Evolutionary conservation across 306 rosid genomes (phyloP), one percentile per base, ranked within the genome.

Genomic region (Oemleria cerasiformis): DNA sequence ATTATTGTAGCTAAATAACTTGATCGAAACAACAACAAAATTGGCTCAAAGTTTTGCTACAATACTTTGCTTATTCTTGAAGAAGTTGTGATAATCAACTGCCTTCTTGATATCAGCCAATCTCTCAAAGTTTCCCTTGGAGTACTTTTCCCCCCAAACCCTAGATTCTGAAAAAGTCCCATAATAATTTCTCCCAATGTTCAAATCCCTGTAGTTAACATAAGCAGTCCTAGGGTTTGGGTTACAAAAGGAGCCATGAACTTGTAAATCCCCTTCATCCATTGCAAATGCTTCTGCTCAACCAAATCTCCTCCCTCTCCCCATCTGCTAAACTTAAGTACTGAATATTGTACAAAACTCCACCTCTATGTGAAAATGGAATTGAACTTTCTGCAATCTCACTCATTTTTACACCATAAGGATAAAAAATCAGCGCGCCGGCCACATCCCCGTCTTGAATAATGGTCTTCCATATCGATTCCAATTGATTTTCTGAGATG

Each of bases 331-430:
- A 57, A 34, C n/a, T n/a, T n/a, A n/a, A n/a, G 36, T 59, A 71
- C 17, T 71, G 75, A 9, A 71, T 71, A 25, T 58, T 58, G 58
- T 43, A 34, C n/a, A 71, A 17, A 0, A 58, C 67, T 16, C 75
- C 67, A 6, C 14, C 47, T 44, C 59, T 44, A n/a, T 71, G 67
- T 6, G 67, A 58, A 30, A 71, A 71, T 23, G 81, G 76, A 53
- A 21, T 77, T 43, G 17, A 51, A 17, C 41, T 19, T 58, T 71
- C 72, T 9, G 76, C 40, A 42, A 77, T 77, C 67, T 77, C 54
- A 21, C 42, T 39, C 81, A 77, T 77, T 45, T 38, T 71, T 62
- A 60, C 81, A 17, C 81, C 81, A 11, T 77, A 77, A 15, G 80
- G 76, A 13, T 65, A 45, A 71, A 68, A 55, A 11, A 55, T 34